Conservation (phyloP, 208 protist species). For the Acanthamoeba triangularis region DNA sequence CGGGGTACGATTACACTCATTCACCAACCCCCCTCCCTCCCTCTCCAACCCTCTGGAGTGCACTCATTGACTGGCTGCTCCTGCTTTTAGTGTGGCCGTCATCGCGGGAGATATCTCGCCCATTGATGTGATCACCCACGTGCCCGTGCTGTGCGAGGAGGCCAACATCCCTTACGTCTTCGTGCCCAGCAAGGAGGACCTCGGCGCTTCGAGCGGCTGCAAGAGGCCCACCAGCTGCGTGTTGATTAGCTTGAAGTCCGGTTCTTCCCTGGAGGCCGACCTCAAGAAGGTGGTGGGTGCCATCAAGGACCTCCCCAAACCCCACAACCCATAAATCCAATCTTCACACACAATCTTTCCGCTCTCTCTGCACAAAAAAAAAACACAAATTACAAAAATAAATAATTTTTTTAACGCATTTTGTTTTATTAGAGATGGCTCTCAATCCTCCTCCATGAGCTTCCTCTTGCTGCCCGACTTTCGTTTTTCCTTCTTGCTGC, state of each 20-base stretch:
- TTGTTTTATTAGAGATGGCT: neutral
- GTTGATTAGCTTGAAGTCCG: slow-evolving; percentile 80
- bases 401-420: neutral
- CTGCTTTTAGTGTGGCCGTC: slow-evolving; percentile 85
- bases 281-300: slow-evolving; percentile 29
- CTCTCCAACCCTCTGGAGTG: neutral
- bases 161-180: slow-evolving; percentile 90
- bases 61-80: neutral
- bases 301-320: slow-evolving; percentile 44
- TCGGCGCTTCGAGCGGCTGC: slow-evolving; percentile 89
- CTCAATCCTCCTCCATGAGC: neutral
- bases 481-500: slow-evolving; percentile 6
- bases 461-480: neutral
- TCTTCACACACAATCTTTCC: neutral
- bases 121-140: slow-evolving; percentile 93
- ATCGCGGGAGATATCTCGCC: slow-evolving; percentile 94
- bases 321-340: neutral
- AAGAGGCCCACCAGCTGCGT: slow-evolving; percentile 91
- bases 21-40: neutral
- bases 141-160: slow-evolving; percentile 92
- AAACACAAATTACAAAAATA: neutral
- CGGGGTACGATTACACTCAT: slow-evolving; percentile 67
- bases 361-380: neutral
- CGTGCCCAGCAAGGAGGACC: slow-evolving; percentile 92
- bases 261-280: neutral